Percentiles rank a stretch among this genome's conserved stretches.
phyloP scores from a whole-genome alignment of 805 yeast species.

The Limtongia smithiae region DNA sequence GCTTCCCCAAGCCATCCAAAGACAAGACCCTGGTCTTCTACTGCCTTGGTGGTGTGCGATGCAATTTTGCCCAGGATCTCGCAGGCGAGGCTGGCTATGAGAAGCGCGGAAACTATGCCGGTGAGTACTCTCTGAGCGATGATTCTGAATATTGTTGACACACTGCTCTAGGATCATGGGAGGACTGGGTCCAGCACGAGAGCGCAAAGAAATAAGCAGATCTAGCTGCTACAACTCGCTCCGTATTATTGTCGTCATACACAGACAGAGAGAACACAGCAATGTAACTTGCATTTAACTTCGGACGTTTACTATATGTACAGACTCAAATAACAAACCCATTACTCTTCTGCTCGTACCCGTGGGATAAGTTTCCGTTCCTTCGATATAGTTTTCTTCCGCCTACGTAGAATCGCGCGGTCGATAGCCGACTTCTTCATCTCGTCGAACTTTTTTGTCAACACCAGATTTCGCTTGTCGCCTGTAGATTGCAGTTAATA shows the following conservation, averaged over 20 bases:
- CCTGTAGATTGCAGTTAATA: slow-evolving; percentile 6
- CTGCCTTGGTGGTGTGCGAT: slow-evolving; percentile 90
- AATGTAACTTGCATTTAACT: too few species aligned
- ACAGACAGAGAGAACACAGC: too few species aligned
- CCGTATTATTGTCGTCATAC: neutral
- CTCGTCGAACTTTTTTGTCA: slow-evolving; percentile 19
- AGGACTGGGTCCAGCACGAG: slow-evolving; percentile 62
- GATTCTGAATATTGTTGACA: neutral
- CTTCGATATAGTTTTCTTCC: slow-evolving; percentile 28
- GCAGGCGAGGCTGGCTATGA: slow-evolving; percentile 87
- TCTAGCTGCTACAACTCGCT: neutral
- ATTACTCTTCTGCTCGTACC: slow-evolving; percentile 31
- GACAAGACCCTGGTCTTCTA: slow-evolving; percentile 79
- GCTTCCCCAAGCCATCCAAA: slow-evolving; percentile 70
- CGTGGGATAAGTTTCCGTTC: slow-evolving; percentile 36
- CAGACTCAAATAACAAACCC: neutral
- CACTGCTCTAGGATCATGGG: slow-evolving; percentile 64
- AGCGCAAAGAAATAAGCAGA: slow-evolving; percentile 2
- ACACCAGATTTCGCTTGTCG: slow-evolving; percentile 23
- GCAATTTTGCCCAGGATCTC: slow-evolving; percentile 83
- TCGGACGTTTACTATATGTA: neutral
- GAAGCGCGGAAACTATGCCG: slow-evolving; percentile 68
- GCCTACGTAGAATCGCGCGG: slow-evolving; percentile 25
- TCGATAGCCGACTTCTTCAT: slow-evolving; percentile 28
- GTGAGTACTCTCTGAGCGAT: neutral